Evolutionary conservation across 228 moss, liverwort and hornwort species (phyloP).

Genomic region (Sphagnum magellanicum): DNA sequence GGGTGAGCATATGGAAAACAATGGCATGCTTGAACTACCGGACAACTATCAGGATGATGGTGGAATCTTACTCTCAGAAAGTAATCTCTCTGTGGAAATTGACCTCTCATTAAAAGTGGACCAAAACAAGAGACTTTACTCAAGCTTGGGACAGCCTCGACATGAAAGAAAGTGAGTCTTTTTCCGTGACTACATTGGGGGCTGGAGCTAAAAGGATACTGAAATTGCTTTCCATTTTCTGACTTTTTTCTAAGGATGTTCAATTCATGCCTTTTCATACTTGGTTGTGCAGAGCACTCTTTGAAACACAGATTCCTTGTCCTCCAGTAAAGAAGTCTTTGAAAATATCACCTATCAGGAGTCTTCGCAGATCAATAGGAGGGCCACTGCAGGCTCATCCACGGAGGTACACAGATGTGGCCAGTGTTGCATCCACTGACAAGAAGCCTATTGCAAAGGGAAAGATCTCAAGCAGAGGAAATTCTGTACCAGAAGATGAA

Average conservation of each 20-base stretch:
- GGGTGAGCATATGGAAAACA: constrained; percentile 26
- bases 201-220: background rate
- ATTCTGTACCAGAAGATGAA: constrained; percentile 36
- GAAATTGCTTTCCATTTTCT: background rate
- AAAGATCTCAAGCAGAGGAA: constrained; percentile 11
- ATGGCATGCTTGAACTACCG: constrained; percentile 22
- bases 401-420: constrained; percentile 12
- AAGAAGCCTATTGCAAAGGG: constrained; percentile 25
- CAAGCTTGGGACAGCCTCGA: constrained; percentile 15
- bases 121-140: constrained; percentile 18
- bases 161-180: constrained; percentile 27
- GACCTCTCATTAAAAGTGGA: constrained; percentile 28
- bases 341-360: constrained; percentile 26
- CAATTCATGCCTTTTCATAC: background rate
- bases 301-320: constrained; percentile 23
- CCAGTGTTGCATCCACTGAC: constrained; percentile 12
- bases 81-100: constrained; percentile 31
- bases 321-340: constrained; percentile 12
- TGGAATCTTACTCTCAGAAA: constrained; percentile 34
- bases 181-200: background rate
- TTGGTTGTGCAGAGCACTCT: constrained; percentile 10
- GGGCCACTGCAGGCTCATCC: constrained; percentile 13
- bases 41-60: constrained; percentile 34
- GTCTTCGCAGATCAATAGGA: constrained; percentile 26
- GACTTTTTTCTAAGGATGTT: background rate